phyloP scores from a whole-genome alignment of 1,284 basidiomycete genomes.

The Ustilago xerochloae region DNA sequence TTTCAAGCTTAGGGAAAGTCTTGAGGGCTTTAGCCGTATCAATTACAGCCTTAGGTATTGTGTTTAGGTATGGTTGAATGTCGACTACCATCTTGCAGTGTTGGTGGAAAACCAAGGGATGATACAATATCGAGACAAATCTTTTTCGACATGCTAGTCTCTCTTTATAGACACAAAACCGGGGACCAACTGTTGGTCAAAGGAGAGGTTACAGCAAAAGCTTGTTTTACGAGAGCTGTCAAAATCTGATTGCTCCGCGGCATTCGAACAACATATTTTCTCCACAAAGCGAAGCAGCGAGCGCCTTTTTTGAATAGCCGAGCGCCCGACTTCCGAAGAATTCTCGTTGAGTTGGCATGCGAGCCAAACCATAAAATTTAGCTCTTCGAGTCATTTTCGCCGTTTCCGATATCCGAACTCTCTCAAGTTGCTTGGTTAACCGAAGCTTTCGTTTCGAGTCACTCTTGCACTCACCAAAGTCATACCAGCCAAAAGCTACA shows the following conservation, averaged over 20 bases:
- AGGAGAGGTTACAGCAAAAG: background rate
- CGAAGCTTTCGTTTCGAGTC: constrained; percentile 1
- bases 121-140: no score
- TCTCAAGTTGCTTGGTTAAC: no score
- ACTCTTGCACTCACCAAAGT: background rate
- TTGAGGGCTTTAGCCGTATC: constrained; percentile 43
- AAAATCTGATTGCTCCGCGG: no score
- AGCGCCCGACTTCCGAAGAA: constrained; percentile 16
- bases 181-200: background rate
- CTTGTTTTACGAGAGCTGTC: no score
- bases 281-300: background rate
- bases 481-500: background rate
- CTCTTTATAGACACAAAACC: background rate
- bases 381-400: no score
- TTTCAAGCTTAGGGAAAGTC: constrained; percentile 49
- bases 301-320: background rate
- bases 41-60: constrained; percentile 61
- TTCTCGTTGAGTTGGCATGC: no score
- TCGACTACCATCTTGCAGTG: constrained; percentile 2
- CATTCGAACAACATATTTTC: no score
- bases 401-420: no score
- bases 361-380: no score
- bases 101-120: background rate
- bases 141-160: background rate
- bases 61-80: constrained; percentile 25